Percentiles rank a stretch among this genome's conserved stretches.
Evolutionary conservation across 805 yeast genomes (phyloP).

Genomic region (Saccharomycopsis fodiens): DNA sequence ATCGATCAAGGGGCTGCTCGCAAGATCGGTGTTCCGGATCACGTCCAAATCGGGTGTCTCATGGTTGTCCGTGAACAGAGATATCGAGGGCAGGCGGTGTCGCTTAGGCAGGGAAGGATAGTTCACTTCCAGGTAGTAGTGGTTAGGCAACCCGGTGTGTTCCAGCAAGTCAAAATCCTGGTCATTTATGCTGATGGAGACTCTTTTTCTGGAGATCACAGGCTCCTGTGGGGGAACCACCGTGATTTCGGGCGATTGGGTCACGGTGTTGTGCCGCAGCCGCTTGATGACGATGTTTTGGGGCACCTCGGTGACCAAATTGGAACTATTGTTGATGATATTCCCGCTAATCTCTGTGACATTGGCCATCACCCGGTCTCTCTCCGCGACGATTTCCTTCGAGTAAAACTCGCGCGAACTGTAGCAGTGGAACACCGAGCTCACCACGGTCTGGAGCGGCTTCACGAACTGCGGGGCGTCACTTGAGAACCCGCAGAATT

Average conservation of each 20-base stretch:
- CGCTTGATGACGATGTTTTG: constrained; percentile 6
- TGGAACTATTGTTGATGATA: neutral
- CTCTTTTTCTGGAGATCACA: constrained; percentile 3
- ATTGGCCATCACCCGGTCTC: constrained; percentile 1
- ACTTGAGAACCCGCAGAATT: constrained; percentile 5
- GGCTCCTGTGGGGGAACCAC: neutral
- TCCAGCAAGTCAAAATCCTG: neutral
- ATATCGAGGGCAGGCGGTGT: constrained; percentile 7
- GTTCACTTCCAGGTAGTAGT: neutral
- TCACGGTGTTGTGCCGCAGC: constrained; percentile 9
- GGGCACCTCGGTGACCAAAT: constrained; percentile 1
- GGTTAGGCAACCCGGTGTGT: neutral
- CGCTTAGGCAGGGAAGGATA: constrained; percentile 10
- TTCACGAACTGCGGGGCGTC: neutral
- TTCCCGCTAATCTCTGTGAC: constrained; percentile 5
- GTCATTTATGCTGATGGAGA: constrained; percentile 10
- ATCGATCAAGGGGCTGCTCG: neutral
- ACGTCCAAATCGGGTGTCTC: neutral
- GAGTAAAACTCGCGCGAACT: constrained; percentile 12
- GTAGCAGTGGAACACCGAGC: constrained; percentile 6
- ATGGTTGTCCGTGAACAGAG: neutral
- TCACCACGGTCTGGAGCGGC: constrained; percentile 1
- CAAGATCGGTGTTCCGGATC: neutral
- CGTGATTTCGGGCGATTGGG: neutral
- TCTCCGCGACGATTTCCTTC: neutral